Evolutionary conservation across 2,329 filamentous ascomycete species (phyloP), one percentile per base, ranked within the genome.

Genomic region (Alternaria panax): DNA sequence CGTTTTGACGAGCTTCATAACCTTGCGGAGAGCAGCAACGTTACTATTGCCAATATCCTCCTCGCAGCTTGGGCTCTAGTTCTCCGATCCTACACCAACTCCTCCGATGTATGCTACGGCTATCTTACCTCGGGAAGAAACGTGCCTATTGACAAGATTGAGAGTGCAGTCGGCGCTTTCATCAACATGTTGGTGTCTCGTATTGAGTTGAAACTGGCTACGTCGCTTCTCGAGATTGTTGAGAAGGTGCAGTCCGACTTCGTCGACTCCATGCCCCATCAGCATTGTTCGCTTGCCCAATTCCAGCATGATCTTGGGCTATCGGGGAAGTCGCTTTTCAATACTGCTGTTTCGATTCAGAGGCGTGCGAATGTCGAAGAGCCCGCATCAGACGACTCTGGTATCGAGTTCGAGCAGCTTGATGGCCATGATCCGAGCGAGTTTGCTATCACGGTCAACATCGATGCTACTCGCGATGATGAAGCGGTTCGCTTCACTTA

Each of bases 151-250:
- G 69, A 77, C 5, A 78, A 77, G 2, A 80, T 85, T 11, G 75
- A 83, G 47, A 76, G 80, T 25, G 80, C 80, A 20, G 79, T 84
- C 42, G 83, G 83, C 1, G 74, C 80, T 4, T 80, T 81, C 55
- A 79, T 82, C 57, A 81, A 80, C 57, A 81, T 81, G 73, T 56
- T 75, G 30, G 73, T 75, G 14, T 73, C 66, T 16, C 68, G 74
- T 3, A 53, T 68, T 14, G 46, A 61, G 3, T 32, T 76, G 7
- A 56, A 62, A 14, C 53, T 54, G 8, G 57, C 65, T 11, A 45
- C 41, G 14, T 58, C 66, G 7, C 57, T 76, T 8, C 45, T 69
- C 3, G 61, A 68, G 5, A 51, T 75, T 9, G 66, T 71, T 41
- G 63, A 69, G 27, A 71, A 67, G 28, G 71, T 76, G 2, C 72